Evolutionary conservation across 2,329 filamentous ascomycete genomes (phyloP).

Genomic region (Trichophyton mentagrophytes): DNA sequence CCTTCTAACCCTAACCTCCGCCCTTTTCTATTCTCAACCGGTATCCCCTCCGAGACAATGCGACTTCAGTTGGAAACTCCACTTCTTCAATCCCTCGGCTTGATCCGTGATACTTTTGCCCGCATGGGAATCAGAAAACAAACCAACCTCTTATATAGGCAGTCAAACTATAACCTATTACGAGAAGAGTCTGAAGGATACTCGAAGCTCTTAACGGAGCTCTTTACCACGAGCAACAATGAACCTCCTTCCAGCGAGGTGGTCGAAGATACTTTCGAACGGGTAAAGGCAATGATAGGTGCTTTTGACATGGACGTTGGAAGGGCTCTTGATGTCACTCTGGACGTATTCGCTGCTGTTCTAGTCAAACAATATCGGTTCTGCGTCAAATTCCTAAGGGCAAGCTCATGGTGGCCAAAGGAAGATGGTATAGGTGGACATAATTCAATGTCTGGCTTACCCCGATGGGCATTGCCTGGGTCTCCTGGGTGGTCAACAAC

Average conservation of each 20-base stretch:
- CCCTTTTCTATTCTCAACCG: conserved; percentile 58
- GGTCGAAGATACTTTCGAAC: conserved; percentile 76
- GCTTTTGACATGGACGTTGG: conserved; percentile 96
- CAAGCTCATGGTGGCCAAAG: conserved; percentile 93
- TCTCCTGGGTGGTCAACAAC: conserved; percentile 50
- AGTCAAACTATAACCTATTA: conserved; percentile 91
- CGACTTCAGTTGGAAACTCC: conserved; percentile 71
- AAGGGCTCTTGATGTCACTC: conserved; percentile 79
- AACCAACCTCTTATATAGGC: conserved; percentile 85
- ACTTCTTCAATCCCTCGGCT: conserved; percentile 59
- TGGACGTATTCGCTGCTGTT: conserved; percentile 89
- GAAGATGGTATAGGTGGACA: conserved; percentile 40
- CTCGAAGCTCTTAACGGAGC: conserved; percentile 87
- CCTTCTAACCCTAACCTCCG: conserved; percentile 46
- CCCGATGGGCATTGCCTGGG: conserved; percentile 69
- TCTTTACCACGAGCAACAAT: conserved; percentile 75
- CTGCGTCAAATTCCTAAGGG: conserved; percentile 81
- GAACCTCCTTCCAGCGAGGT: conserved; percentile 61
- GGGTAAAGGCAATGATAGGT: conserved; percentile 85
- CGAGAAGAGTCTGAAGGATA: conserved; percentile 95
- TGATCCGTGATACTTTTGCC: conserved; percentile 75
- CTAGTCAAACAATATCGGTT: conserved; percentile 88
- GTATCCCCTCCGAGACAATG: conserved; percentile 58
- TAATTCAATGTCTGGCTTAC: conserved; percentile 49
- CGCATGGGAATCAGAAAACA: conserved; percentile 76